Base-by-base conservation (phyloP, 2,329 filamentous ascomycete species). In the Juglanconis juglandina region DNA sequence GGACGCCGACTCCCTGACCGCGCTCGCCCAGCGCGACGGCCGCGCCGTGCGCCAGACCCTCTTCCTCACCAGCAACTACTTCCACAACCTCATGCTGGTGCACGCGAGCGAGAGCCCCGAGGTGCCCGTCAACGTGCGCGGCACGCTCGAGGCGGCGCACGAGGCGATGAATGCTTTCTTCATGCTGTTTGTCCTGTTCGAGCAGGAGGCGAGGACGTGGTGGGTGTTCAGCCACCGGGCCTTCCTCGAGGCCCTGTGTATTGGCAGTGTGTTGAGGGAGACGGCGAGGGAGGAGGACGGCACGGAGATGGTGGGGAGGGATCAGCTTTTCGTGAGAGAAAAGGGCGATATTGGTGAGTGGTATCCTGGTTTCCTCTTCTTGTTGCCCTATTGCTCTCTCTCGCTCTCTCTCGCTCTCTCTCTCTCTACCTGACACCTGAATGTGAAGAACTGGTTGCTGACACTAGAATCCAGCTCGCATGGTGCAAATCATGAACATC, bases 191-290 rank as follows among this genome's bases (percentile, higher is more conserved):
- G 78, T 77, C 42, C 75, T 91, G 11, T 86, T 92, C 63, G 85
- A 88, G 66, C 78, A 79, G 14, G 90, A 94, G 75, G 88, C 89
- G 1, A 82, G 87, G 13, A 89, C 92, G 1, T 93, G 90, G 90
- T 94, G 90, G 90, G 89, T 91, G 0, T 91, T 92, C 66, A 90
- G 92, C 70, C 90, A 93, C 70, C 79, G 90, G 1, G 90, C 90
- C 0, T 93, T 93, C 69, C 79, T 93, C 56, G 90, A 93, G 76
- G 88, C 88, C 37, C 71, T 87, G 69, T 90, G 85, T 73, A 90
- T 89, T 52, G 84, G 84, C 30, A 82, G 81, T 63, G 80, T 87
- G 32, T 70, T 88, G 60, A 76, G 79, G 46, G 83, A 87, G 69
- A 76, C 79, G 24, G 69, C 72, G 3, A 76, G 75, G 44, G 79